A percentile compares a stretch with the other conserved stretches of the same genome.
Evolutionary conservation across 2,329 filamentous ascomycete species (phyloP).

Genomic region (Graphium sp.): DNA sequence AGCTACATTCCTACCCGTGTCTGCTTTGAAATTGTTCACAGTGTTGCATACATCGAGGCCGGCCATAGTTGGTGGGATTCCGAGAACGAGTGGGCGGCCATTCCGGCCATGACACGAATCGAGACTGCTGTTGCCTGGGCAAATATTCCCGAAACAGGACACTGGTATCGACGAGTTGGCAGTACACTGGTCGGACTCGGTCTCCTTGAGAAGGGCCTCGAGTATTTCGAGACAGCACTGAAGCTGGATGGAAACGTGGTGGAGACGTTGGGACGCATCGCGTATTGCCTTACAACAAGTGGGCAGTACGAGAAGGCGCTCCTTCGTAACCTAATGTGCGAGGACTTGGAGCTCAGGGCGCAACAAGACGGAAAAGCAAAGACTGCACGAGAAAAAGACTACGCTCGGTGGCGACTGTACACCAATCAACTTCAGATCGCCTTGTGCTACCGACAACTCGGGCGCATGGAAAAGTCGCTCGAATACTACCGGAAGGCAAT

Average conservation of each 20-base stretch:
- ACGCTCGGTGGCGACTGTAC: conserved; percentile 20
- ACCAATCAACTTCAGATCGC: conserved; percentile 21
- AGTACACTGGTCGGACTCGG: conserved; percentile 20
- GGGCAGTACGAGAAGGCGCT: conserved; percentile 17
- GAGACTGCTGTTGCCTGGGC: conserved; percentile 19
- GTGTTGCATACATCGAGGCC: conserved; percentile 19
- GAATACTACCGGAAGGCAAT: conserved; percentile 19
- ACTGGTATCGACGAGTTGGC: conserved; percentile 20
- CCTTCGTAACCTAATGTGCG: conserved; percentile 17
- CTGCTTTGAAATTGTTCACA: conserved; percentile 25
- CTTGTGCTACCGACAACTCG: conserved; percentile 16
- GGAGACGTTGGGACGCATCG: conserved; percentile 21
- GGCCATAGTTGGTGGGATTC: conserved; percentile 19
- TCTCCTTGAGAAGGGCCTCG: conserved; percentile 16
- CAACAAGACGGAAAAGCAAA: conserved; percentile 10
- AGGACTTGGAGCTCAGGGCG: conserved; percentile 14
- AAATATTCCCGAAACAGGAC: conserved; percentile 14
- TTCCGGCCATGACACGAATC: conserved; percentile 16
- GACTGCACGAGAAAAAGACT: conserved; percentile 9
- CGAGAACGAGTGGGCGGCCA: conserved; percentile 17
- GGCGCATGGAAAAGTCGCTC: conserved; percentile 14
- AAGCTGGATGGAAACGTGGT: conserved; percentile 18
- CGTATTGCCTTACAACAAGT: conserved; percentile 19
- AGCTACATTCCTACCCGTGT: conserved; percentile 20
- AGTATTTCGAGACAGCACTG: conserved; percentile 18